These are phyloP conservation scores for Leishmania tropica DNA, from an alignment of 208 protist species.

Conservation along the genomic window DNA sequence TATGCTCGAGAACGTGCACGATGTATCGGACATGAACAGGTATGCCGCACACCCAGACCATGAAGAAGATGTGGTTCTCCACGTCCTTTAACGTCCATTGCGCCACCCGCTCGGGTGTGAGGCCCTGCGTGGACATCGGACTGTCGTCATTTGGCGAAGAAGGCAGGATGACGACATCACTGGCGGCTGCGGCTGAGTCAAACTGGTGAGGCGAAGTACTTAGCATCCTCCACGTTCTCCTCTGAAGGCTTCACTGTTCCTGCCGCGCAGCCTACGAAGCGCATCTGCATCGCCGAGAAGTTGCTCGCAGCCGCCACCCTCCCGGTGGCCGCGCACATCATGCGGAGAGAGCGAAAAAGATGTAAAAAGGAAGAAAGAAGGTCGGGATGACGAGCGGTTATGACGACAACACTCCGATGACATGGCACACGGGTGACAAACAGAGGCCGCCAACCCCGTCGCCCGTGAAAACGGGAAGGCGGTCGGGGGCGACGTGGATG, in stretches of 20 bases:
- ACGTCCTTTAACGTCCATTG: conserved; percentile 45
- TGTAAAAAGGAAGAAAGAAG: not conserved
- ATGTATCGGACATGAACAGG: conserved; percentile 69
- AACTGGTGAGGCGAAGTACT: not conserved
- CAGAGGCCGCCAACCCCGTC: not conserved
- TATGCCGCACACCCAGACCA: conserved; percentile 70
- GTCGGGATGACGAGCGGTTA: not conserved
- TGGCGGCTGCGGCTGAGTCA: not conserved
- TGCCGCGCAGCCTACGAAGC: not conserved
- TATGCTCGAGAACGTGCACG: conserved; percentile 39
- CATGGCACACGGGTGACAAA: not conserved
- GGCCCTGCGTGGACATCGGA: not conserved
- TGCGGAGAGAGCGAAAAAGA: not conserved
- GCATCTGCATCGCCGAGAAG: not conserved
- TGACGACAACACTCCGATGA: not conserved
- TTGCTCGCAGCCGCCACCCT: not conserved
- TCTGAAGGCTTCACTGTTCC: not conserved
- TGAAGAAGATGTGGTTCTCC: conserved; percentile 55
- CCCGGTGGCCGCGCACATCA: too few species aligned
- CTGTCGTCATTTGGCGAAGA: not conserved
- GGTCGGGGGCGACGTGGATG: not conserved
- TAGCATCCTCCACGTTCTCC: not conserved
- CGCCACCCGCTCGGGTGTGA: not conserved
- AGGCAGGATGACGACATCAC: not conserved
- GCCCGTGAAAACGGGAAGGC: not conserved